Evolutionary conservation across 1,284 basidiomycete genomes (phyloP).

Genomic region (Polyporus tsugae): DNA sequence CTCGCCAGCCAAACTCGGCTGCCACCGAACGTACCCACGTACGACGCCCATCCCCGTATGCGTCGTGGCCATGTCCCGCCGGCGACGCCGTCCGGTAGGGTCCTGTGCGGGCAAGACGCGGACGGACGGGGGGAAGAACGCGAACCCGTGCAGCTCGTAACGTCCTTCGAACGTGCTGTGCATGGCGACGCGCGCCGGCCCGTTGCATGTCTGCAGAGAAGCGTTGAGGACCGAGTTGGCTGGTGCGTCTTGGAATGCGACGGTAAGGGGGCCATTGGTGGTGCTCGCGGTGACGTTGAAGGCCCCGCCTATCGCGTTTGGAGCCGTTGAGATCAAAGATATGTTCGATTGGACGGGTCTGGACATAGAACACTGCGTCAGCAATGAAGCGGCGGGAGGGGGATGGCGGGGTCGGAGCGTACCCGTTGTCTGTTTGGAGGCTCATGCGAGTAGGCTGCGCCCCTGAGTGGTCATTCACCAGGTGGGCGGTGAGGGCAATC

Average conservation of each 20-base stretch:
- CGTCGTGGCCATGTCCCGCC: slow-evolving; percentile 4
- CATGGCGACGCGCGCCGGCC: slow-evolving; percentile 43
- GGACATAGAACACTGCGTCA: slow-evolving; percentile 38
- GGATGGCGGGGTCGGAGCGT: slow-evolving; percentile 40
- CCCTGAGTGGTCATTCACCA: slow-evolving; percentile 2
- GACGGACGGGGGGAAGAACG: slow-evolving; percentile 25
- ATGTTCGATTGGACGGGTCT: slow-evolving; percentile 45
- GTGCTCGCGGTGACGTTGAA: slow-evolving; percentile 42
- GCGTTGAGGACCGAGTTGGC: slow-evolving; percentile 46
- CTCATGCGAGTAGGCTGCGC: slow-evolving; percentile 27
- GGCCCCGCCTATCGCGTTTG: slow-evolving; percentile 38
- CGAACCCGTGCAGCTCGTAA: slow-evolving; percentile 43
- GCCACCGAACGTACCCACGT: slow-evolving; percentile 9
- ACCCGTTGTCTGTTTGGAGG: slow-evolving; percentile 50
- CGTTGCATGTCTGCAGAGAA: slow-evolving; percentile 42
- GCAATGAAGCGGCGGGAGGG: slow-evolving; percentile 14
- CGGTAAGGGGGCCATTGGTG: slow-evolving; percentile 37
- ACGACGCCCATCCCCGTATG: slow-evolving; percentile 4
- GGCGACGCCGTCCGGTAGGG: neutral
- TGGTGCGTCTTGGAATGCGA: slow-evolving; percentile 46
- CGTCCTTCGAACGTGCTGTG: slow-evolving; percentile 52
- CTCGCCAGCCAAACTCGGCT: neutral
- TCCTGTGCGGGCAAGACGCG: neutral
- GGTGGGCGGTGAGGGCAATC: slow-evolving; percentile 2
- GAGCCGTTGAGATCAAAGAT: slow-evolving; percentile 37